Base-by-base conservation (phyloP, 768 basidiomycete species). In the Pulveroboletus sp. region DNA sequence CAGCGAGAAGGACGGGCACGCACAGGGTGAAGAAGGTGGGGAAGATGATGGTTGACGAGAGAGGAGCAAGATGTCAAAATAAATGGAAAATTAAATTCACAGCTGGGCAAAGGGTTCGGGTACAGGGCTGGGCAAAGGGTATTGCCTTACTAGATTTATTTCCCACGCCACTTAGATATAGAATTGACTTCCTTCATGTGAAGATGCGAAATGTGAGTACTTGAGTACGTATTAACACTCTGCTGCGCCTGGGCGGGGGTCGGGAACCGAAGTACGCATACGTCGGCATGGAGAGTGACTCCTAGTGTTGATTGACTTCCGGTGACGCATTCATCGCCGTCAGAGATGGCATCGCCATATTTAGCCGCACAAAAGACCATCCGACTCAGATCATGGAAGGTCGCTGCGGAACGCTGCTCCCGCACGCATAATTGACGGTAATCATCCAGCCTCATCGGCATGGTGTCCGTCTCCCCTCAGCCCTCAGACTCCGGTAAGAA, bases 61-160 rank as follows among this genome's bases (percentile, higher is more conserved):
- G 64, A 71, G 64, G 63, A 68, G 70, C 58, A 71, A 68, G 63
- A 57, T 63, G 72, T 72, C 71, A 68, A 70, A 75, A 71, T 74
- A 74, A 73, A 73, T 70, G 70, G 70, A 72, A 73, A 73, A 76
- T 75, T 79, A 82, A 84, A 82, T 82, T 78, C 77, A 71, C 75
- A 72, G 70, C 70, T 78, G 82, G 82, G 82, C 82, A 83, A 73
- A 85, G 82, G 82, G 82, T 83, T 82, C 70, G 73, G 72, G 73
- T 59, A 70, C 57, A 74, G 73, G 73, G 73, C 59, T 64, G 60
- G 68, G 65, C 54, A 19, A 11, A 68, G 67, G 66, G 66, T 55
- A 68, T 68, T 54, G 19, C 66, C 62, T 53, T 42, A 16, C 5
- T 40, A 49, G 44, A 1, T 0, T 0, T 1, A 6, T 24, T 41